Conservation (phyloP, 441 rosid genomes). For the Eutrema salsugineum region DNA sequence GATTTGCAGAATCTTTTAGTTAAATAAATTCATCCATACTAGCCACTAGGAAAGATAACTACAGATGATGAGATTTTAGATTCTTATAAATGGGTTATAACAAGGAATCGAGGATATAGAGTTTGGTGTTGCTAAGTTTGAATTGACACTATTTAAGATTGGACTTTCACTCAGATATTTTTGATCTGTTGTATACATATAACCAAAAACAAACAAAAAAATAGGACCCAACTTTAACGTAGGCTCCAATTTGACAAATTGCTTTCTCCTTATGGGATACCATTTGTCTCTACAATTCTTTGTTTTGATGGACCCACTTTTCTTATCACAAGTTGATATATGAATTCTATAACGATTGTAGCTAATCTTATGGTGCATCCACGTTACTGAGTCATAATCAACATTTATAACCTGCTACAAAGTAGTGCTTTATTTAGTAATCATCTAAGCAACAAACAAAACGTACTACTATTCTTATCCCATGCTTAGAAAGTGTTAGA, state of each 20-base stretch:
- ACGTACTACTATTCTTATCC: background rate
- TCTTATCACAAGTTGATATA: slow-evolving; percentile 13
- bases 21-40: background rate
- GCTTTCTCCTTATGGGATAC: slow-evolving; percentile 33
- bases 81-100: background rate
- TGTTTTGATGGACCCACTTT: slow-evolving; percentile 9
- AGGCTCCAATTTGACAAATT: slow-evolving; percentile 26
- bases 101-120: background rate
- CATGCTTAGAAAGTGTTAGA: background rate
- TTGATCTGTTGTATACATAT: background rate
- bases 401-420: background rate
- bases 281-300: slow-evolving; percentile 32
- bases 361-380: background rate
- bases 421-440: background rate
- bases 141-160: background rate
- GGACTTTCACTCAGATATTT: background rate
- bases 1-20: background rate
- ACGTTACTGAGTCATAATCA: background rate
- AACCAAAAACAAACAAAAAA: background rate
- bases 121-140: background rate
- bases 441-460: background rate
- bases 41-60: background rate
- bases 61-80: background rate
- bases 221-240: slow-evolving; percentile 24
- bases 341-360: background rate